Conservation (phyloP, 2,329 filamentous ascomycete genomes). For the Aspergillus sergii region DNA sequence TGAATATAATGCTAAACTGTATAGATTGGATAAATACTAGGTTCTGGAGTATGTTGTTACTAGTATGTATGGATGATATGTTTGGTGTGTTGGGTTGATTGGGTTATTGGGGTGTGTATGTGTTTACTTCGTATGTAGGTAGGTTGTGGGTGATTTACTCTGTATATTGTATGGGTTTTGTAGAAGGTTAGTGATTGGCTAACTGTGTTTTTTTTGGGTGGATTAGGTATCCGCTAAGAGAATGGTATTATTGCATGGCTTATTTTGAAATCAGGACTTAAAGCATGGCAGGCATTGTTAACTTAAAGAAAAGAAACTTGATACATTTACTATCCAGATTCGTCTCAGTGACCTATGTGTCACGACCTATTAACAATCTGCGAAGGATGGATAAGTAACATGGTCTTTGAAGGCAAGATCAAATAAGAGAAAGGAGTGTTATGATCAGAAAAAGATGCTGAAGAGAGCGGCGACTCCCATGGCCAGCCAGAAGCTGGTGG, state of each 20-base stretch:
- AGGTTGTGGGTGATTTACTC: no score
- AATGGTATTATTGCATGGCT: not conserved
- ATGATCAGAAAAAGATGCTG: not conserved
- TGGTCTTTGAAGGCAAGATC: not conserved
- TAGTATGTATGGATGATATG: no score
- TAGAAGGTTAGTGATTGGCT: no score
- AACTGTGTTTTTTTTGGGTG: no score
- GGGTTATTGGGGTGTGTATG: no score
- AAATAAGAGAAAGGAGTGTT: not conserved
- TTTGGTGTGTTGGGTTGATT: no score
- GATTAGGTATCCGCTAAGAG: not conserved
- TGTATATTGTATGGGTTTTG: no score
- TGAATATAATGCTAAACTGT: no score
- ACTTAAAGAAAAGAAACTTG: not conserved
- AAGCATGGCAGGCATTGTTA: not conserved
- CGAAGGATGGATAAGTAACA: not conserved
- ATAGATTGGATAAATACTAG: no score
- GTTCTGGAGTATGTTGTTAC: no score
- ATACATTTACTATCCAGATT: not conserved
- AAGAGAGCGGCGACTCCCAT: slow-evolving; percentile 10
- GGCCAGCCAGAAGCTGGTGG: slow-evolving; percentile 7
- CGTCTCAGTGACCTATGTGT: not conserved
- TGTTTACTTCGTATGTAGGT: no score
- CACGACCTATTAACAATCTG: slow-evolving; percentile 1
- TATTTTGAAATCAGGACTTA: not conserved